Conservation (phyloP, 78 protist genomes). For the Emiliania huxleyi region DNA sequence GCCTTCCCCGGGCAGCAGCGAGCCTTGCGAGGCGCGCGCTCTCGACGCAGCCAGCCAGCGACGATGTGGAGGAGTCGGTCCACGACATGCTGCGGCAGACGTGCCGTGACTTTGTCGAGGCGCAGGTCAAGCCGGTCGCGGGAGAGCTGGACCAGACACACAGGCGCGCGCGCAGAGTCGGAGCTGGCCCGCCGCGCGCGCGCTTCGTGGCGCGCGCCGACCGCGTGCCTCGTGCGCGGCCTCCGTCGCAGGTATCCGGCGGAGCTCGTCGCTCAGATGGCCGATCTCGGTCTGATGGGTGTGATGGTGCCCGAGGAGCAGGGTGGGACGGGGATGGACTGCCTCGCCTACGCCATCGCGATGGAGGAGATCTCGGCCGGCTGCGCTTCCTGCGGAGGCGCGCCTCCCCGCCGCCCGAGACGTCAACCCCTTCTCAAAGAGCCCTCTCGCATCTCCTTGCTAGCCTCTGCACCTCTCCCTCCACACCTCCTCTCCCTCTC, state of each 20-base stretch:
- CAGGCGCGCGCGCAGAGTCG: neutral
- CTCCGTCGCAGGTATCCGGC: neutral
- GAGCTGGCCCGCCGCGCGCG: neutral
- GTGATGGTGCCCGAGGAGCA: constrained; percentile 73
- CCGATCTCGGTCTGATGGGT: constrained; percentile 82
- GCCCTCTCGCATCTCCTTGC: too few relatives aligned
- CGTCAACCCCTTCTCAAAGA: too few relatives aligned
- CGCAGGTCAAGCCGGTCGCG: constrained; percentile 51
- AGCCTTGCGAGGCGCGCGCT: too few relatives aligned
- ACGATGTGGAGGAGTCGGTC: neutral
- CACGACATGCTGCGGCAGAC: constrained; percentile 39
- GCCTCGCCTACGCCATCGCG: constrained; percentile 75
- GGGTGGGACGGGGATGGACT: constrained; percentile 83
- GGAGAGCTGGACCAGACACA: constrained; percentile 53
- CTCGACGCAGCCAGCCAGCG: neutral
- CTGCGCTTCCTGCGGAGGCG: constrained; percentile 35
- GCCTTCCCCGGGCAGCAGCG: too few relatives aligned
- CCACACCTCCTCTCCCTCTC: too few relatives aligned
- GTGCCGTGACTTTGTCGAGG: constrained; percentile 60
- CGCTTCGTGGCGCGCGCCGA: neutral
- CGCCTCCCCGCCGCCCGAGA: too few relatives aligned
- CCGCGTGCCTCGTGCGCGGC: neutral
- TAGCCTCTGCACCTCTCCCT: too few relatives aligned
- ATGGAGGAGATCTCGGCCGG: constrained; percentile 77
- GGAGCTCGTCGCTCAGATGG: constrained; percentile 34